Base-by-base conservation (phyloP, 331 rosid genomes). In the Acacia pycnantha region DNA sequence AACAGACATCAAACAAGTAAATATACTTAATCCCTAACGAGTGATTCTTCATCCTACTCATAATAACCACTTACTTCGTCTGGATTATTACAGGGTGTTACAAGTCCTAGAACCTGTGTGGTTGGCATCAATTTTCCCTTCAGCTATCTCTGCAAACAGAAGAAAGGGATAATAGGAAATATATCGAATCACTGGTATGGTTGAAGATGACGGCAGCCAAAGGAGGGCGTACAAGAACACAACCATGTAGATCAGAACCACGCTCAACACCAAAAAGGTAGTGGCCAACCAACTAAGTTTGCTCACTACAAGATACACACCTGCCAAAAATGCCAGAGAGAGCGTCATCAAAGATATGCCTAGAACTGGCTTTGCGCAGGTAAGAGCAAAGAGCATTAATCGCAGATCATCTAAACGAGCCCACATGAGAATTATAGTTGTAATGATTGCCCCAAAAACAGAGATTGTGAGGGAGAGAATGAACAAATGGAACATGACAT, bases 301-400 rank as follows among this genome's bases (percentile, higher is more conserved):
- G 19, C 84, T 75, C 7, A 84, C 47, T 9, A 65, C 46, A 15
- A 82, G 76, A 71, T 81, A 87, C 16, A 87, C 48, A 6, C 84
- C 90, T 24, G 81, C 78, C 84, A 81, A 31, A 73, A 84, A 87
- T 4, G 90, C 84, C 15, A 83, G 2, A 5, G 82, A 81, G 3
- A 87, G 27, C 21, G 82, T 68, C 13, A 67, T n/a, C 0, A 86
- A 81, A 21, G 87, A 46, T 0, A 81, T 10, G 6, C 83, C 89
- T 11, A 86, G 37, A 22, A 83, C 29, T 15, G 79, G 85, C 75
- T 48, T 9, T 6, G 74, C 79, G 2, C 26, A 12, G 0, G 27
- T 8, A 10, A 81, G 51, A 14, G 77, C 4, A 6, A 1, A 27
- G 3, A 59, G 27, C 37, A 48, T 27, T 53, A 81, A 51, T 16